Base-by-base conservation (phyloP, 2,329 filamentous ascomycete genomes). In the Xylaria sp. region DNA sequence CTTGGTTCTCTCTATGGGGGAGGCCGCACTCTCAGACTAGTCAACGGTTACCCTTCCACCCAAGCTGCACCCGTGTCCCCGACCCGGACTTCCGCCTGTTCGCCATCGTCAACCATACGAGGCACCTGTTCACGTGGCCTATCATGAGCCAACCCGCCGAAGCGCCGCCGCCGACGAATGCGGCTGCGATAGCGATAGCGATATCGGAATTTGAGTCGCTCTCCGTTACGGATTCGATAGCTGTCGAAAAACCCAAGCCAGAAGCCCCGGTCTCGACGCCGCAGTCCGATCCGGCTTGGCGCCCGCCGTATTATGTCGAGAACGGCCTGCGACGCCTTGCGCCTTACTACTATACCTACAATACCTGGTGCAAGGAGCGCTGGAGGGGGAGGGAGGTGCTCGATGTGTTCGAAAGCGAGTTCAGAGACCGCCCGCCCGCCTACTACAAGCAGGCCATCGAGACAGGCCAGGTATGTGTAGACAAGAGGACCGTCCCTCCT, bases 271-370 rank as follows among this genome's bases (percentile, higher is more conserved):
- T 59, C 27, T 58, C 67, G 44, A 60, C 23, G 41, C 77, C 73
- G 19, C 74, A 79, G 3, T 66, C 71, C 5, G 73, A 71, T 29
- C 74, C 78, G 54, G 67, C 77, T 21, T 83, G 79, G 81, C 85
- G 84, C 8, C 78, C 80, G 58, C 93, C 92, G 0, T 98, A 97
- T 77, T 90, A 90, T 70, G 82, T 97, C 64, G 90, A 97, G 70
- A 89, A 90, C 68, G 93, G 91, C 8, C 80, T 99, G 64, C 89
- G 93, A 52, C 88, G 92, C 66, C 90, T 97, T 31, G 84, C 83
- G 43, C 94, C 94, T 3, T 98, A 99, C 74, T 87, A 95, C 74
- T 97, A 85, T 76, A 97, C 93, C 2, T 97, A 97, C 81, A 96
- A 97, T 74, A 97, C 94, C 0, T 92, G 87, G 79, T 95, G 91